These are phyloP conservation scores for Halenospora varia DNA, from an alignment of 495 filamentous ascomycete species.

Conservation along the genomic window DNA sequence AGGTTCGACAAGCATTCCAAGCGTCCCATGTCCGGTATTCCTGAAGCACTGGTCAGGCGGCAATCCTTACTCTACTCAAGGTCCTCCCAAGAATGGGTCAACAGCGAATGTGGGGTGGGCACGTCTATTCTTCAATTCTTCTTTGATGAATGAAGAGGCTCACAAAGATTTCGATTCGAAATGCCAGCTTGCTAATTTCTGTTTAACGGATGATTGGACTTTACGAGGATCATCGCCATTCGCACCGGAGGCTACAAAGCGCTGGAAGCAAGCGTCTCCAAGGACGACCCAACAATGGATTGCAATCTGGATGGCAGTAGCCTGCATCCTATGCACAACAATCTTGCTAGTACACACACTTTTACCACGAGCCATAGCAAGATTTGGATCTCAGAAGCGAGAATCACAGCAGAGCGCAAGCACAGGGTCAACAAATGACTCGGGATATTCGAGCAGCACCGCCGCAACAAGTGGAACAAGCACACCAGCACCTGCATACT, in stretches of 20 bases:
- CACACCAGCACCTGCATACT: too few relatives aligned
- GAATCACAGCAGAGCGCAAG: too few relatives aligned
- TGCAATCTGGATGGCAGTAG: too few relatives aligned
- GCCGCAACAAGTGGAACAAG: too few relatives aligned
- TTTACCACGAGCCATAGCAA: too few relatives aligned
- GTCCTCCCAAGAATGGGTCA: constrained; percentile 29
- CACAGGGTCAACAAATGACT: too few relatives aligned
- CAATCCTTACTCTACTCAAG: constrained; percentile 29
- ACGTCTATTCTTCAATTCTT: constrained; percentile 39
- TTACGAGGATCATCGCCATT: constrained; percentile 30
- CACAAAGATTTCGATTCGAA: constrained; percentile 23
- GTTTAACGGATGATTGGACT: constrained; percentile 30
- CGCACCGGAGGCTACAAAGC: constrained; percentile 18
- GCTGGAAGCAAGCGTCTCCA: too few relatives aligned
- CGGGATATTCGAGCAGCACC: too few relatives aligned
- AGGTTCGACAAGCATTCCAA: constrained; percentile 21
- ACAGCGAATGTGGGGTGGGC: constrained; percentile 34
- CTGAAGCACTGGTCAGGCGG: constrained; percentile 39
- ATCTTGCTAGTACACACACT: too few relatives aligned
- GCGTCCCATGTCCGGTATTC: constrained; percentile 29
- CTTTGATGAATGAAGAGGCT: constrained; percentile 23
- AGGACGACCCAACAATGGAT: too few relatives aligned
- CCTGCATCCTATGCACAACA: too few relatives aligned
- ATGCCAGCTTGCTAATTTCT: constrained; percentile 28
- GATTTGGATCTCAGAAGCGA: too few relatives aligned